Conservation (phyloP, 2,329 filamentous ascomycete genomes). For the Alternaria sp. region DNA sequence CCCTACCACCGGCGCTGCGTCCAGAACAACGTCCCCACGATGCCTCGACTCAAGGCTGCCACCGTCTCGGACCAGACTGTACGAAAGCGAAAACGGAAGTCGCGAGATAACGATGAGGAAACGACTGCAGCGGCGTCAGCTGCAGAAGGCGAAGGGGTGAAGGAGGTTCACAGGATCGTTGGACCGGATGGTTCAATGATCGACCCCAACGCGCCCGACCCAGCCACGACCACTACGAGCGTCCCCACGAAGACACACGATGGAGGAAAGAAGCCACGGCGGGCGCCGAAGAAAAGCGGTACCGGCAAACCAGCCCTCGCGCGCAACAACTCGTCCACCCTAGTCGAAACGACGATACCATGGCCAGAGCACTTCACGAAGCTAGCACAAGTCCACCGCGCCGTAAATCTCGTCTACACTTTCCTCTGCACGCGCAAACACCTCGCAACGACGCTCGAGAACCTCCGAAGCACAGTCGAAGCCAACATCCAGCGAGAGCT, state of each 20-base stretch:
- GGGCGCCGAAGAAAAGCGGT: constrained; percentile 50
- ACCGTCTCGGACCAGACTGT: constrained; percentile 54
- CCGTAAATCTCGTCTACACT: constrained; percentile 90
- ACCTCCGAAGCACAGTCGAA: constrained; percentile 83
- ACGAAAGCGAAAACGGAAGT: constrained; percentile 53
- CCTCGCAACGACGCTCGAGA: constrained; percentile 88
- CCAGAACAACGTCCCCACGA: constrained; percentile 13
- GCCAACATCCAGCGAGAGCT: constrained; percentile 76
- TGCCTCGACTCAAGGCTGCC: constrained; percentile 49
- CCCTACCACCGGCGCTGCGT: not conserved
- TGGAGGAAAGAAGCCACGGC: constrained; percentile 60
- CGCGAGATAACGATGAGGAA: constrained; percentile 34
- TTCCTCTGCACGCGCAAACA: constrained; percentile 95
- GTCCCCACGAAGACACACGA: constrained; percentile 65
- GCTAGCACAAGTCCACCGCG: constrained; percentile 78
- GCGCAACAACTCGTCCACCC: constrained; percentile 55
- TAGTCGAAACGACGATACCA: constrained; percentile 60
- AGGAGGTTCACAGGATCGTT: constrained; percentile 3
- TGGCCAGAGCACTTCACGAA: constrained; percentile 80
- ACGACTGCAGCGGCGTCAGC: constrained; percentile 14
- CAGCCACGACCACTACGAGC: constrained; percentile 48
- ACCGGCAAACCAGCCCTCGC: constrained; percentile 48
- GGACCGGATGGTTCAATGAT: constrained; percentile 2
- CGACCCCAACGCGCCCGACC: not conserved
- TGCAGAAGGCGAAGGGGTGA: constrained; percentile 11